Conservation (phyloP, 2,329 filamentous ascomycete genomes). For the Didymella segeticola region DNA sequence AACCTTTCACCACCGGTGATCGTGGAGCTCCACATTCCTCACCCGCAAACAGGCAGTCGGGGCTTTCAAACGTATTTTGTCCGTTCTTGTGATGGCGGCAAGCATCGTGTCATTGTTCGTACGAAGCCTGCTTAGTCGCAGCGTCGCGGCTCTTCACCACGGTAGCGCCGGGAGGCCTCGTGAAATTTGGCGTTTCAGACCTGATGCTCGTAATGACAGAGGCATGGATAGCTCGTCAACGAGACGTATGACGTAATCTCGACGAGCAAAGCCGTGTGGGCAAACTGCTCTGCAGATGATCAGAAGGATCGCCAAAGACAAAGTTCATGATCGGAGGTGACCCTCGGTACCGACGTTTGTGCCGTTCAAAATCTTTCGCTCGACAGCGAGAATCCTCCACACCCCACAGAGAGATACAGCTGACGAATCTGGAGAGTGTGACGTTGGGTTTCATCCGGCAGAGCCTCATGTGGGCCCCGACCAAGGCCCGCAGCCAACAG, state of each 20-base stretch:
- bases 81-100: not conserved
- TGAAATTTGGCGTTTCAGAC: not conserved
- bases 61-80: not conserved
- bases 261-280: not conserved
- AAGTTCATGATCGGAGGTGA: not conserved
- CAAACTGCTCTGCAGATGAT: no score
- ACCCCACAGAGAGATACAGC: slow-evolving; percentile 1
- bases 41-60: not conserved
- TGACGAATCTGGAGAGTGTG: slow-evolving; percentile 12
- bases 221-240: not conserved
- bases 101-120: not conserved
- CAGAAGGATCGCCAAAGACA: not conserved
- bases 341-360: not conserved
- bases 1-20: not conserved
- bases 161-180: not conserved
- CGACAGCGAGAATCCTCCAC: not conserved
- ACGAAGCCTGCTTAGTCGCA: slow-evolving; percentile 3
- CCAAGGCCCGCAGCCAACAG: slow-evolving; percentile 14
- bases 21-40: slow-evolving; percentile 4
- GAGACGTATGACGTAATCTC: not conserved
- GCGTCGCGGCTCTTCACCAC: not conserved
- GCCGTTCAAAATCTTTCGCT: not conserved
- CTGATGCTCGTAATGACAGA: not conserved
- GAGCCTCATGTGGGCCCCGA: slow-evolving; percentile 11
- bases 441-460: slow-evolving; percentile 6